These are phyloP conservation scores for Colletotrichum sp. DNA, from an alignment of 2,329 filamentous ascomycete species.

Conservation along the genomic window DNA sequence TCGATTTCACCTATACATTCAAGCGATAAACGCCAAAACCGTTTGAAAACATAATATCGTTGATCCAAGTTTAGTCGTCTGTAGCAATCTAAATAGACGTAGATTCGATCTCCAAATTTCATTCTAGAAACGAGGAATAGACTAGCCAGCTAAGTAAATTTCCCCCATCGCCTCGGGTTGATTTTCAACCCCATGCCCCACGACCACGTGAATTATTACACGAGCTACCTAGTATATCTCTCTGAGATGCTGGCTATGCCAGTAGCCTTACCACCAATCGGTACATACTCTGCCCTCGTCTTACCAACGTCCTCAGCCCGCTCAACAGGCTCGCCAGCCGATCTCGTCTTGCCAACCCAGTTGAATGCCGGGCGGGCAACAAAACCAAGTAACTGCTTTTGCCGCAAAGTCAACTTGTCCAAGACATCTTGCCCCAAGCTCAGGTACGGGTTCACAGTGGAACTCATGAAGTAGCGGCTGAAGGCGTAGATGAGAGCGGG, in stretches of 20 bases:
- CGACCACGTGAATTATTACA: neutral
- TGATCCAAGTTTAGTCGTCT: neutral
- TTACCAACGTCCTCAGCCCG: neutral
- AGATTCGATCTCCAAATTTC: neutral
- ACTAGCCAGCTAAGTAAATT: neutral
- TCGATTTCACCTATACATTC: rapidly evolving
- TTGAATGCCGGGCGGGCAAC: neutral
- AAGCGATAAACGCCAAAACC: neutral
- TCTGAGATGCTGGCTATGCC: neutral
- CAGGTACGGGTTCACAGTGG: neutral
- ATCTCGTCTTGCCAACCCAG: neutral
- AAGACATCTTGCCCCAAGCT: neutral
- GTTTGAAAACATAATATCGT: neutral
- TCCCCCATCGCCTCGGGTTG: neutral
- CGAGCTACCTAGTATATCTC: neutral
- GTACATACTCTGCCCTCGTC: neutral
- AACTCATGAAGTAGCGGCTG: neutral
- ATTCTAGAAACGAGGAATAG: neutral
- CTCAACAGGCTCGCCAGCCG: neutral
- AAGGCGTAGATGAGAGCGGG: neutral
- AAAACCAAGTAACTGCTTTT: neutral
- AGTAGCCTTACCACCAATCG: neutral
- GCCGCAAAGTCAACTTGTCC: neutral
- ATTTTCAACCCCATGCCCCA: neutral
- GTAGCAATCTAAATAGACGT: neutral